Evolutionary conservation across 2,329 filamentous ascomycete genomes (phyloP).

Genomic region (Pseudogymnoascus verrucosus): DNA sequence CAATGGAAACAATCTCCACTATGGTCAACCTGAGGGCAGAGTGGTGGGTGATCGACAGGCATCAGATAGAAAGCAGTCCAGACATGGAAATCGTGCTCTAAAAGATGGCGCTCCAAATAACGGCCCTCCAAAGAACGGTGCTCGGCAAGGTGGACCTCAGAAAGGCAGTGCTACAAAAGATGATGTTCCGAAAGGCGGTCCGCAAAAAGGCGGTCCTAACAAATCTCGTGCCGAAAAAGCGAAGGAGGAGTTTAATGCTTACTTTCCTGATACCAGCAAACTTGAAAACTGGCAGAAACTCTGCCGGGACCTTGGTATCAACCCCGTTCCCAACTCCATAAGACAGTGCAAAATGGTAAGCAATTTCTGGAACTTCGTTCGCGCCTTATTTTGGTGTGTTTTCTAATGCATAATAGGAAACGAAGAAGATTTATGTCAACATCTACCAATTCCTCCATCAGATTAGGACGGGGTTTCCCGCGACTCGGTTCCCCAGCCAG

Average conservation of each 20-base stretch:
- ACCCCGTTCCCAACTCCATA: constrained; percentile 33
- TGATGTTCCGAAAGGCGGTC: too few relatives aligned
- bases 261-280: constrained; percentile 19
- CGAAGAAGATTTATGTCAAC: constrained; percentile 39
- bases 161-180: neutral
- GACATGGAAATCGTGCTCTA: neutral
- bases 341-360: constrained; percentile 38
- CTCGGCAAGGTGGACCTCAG: neutral
- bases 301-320: constrained; percentile 37
- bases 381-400: neutral
- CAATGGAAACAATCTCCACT: neutral
- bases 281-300: constrained; percentile 39
- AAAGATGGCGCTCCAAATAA: neutral
- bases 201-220: neutral
- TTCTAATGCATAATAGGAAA: constrained; percentile 29
- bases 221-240: neutral
- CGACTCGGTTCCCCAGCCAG: neutral
- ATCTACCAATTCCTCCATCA: constrained; percentile 41
- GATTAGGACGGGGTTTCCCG: constrained; percentile 18
- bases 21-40: neutral
- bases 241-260: constrained; percentile 14
- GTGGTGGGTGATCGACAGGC: neutral
- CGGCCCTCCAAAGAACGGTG: neutral
- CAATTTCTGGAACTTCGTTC: neutral
- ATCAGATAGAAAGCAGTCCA: neutral